Evolutionary conservation across 306 rosid genomes (phyloP), one percentile per base, ranked within the genome.

Genomic region (Alnus rubra): DNA sequence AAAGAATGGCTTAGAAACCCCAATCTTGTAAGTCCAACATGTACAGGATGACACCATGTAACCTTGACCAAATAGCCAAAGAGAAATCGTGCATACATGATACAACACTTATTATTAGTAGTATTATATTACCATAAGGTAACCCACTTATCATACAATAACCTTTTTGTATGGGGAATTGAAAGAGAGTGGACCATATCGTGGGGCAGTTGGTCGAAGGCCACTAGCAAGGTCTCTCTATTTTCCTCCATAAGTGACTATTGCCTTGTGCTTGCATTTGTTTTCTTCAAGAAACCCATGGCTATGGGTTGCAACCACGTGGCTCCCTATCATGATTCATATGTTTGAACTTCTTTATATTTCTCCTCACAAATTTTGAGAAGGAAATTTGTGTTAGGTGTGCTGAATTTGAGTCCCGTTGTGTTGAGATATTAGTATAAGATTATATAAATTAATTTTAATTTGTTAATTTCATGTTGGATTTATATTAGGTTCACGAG

Each of bases 221-320:
- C 53, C 82, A 82, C 75, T 63, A 42, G 8, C 0, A 4, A 4
- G 56, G 77, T 74, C 67, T 73, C 50, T 62, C 83, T 76, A 74
- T 82, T 82, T 74, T 52, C 73, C 78, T 78, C 28, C 30, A 47
- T 59, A 52, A 56, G 76, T 80, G 70, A 87, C 76, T 75, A 87
- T 71, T 77, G 76, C 71, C 80, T 86, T 79, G 78, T 51, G 76
- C 5, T 23, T 16, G 6, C 12, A 11, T 76, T 88, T 88, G 88
- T 79, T 84, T 78, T 82, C 84, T 84, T 86, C 85, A 82, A 86
- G 84, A 86, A 86, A 86, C 82, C 76, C 55, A 63, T 47, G 37
- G 70, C 88, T 82, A 77, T 81, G 80, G 77, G 78, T 80, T 86
- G 88, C 87, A 75, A 45, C 89, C 92, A 82, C 87, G 80, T 59